phyloP scores from a whole-genome alignment of 129 eudicot species.

The Deinandra increscens region DNA sequence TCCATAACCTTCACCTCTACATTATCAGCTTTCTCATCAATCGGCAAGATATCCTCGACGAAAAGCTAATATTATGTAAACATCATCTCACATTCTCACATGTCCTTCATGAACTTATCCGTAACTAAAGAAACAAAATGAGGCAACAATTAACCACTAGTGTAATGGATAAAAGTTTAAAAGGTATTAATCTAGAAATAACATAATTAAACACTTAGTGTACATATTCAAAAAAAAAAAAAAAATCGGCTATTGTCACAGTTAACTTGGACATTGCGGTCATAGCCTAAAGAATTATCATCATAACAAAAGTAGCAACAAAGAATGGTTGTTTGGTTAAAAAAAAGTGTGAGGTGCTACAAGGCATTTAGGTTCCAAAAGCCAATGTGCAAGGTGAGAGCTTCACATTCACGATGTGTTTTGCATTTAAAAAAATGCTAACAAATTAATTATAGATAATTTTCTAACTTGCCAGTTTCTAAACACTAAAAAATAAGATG shows the following conservation, averaged over 20 bases:
- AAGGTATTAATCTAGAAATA: neutral
- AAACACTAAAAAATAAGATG: neutral
- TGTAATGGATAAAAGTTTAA: neutral
- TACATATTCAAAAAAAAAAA: neutral
- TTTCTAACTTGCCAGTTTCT: neutral
- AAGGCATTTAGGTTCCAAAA: neutral
- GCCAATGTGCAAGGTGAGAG: neutral
- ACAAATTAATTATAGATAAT: neutral
- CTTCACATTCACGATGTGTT: neutral
- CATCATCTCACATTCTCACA: neutral
- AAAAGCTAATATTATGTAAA: neutral
- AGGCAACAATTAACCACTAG: neutral
- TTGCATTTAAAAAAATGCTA: neutral
- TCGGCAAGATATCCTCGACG: neutral
- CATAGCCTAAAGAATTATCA: neutral
- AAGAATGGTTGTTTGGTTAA: neutral
- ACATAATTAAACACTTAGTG: neutral
- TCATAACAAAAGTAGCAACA: neutral
- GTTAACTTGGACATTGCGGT: neutral
- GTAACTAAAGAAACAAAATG: neutral
- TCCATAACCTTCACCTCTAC: neutral
- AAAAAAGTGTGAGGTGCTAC: neutral
- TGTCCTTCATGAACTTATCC: slow-evolving; percentile 7
- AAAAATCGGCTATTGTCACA: neutral
- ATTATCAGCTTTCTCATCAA: neutral